Percentiles rank a stretch among this genome's conserved stretches.
These are phyloP conservation scores for Canavalia gladiata DNA, from an alignment of 306 rosid species.

Conservation along the genomic window DNA sequence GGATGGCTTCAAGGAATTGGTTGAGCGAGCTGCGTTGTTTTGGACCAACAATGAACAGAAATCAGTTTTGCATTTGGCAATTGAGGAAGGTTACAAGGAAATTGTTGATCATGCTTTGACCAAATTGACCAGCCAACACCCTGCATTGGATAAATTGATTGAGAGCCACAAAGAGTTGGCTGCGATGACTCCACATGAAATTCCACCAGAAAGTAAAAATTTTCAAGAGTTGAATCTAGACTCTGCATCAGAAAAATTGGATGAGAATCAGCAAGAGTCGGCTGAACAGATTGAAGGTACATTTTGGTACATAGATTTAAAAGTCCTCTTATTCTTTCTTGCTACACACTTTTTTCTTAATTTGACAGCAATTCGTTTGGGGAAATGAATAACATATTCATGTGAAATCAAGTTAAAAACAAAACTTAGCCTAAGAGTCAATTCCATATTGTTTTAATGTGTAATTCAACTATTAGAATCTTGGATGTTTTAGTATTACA, in stretches of 20 bases:
- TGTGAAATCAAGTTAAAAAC: neutral
- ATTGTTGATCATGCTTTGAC: neutral
- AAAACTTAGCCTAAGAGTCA: too few relatives aligned
- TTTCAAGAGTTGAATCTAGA: too few relatives aligned
- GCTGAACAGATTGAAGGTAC: neutral
- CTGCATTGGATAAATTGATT: neutral
- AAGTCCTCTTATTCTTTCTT: too few relatives aligned
- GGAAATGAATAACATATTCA: too few relatives aligned
- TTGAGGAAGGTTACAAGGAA: slow-evolving; percentile 4
- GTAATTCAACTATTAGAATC: neutral
- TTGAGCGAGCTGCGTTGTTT: neutral
- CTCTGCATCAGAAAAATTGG: too few relatives aligned
- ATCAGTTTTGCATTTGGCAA: slow-evolving; percentile 8
- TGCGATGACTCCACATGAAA: neutral
- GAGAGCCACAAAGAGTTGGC: neutral
- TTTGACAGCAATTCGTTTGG: neutral
- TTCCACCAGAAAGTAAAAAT: neutral
- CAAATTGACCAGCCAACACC: neutral
- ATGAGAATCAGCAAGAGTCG: neutral
- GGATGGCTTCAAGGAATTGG: neutral
- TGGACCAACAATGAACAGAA: neutral
- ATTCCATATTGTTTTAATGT: too few relatives aligned
- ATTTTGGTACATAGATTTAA: too few relatives aligned
- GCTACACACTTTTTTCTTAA: too few relatives aligned
- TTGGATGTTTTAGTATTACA: neutral